Evolutionary conservation across 352 stramenopile species (phyloP).

Genomic region (Phytophthora citrophthora): DNA sequence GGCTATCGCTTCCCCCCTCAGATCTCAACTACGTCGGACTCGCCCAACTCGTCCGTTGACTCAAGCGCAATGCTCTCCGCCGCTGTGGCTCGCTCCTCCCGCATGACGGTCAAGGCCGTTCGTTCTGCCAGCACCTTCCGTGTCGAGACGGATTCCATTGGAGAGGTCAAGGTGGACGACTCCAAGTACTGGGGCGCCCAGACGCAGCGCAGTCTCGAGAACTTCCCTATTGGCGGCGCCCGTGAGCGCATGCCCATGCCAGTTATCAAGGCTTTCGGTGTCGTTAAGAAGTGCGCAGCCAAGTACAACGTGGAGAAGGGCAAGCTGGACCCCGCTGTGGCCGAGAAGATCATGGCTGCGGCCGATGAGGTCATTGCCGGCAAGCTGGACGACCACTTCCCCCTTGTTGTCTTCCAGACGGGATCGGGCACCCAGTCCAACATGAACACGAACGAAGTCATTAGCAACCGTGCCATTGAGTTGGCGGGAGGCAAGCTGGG

Average conservation of each 20-base stretch:
- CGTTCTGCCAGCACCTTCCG: slow-evolving; percentile 55
- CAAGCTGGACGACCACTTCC: slow-evolving; percentile 96
- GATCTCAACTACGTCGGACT: slow-evolving; percentile 16
- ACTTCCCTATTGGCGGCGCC: slow-evolving; percentile 95
- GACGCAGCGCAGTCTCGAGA: slow-evolving; percentile 95
- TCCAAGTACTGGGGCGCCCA: slow-evolving; percentile 93
- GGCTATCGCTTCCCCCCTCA: slow-evolving; percentile 8
- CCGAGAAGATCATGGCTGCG: slow-evolving; percentile 91
- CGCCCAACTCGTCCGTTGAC: neutral
- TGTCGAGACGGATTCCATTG: slow-evolving; percentile 81
- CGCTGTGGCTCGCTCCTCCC: slow-evolving; percentile 30
- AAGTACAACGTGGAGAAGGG: slow-evolving; percentile 92
- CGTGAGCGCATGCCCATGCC: slow-evolving; percentile 93
- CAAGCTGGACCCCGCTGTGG: slow-evolving; percentile 80
- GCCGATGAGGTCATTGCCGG: slow-evolving; percentile 93
- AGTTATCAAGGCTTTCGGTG: slow-evolving; percentile 93
- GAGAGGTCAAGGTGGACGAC: slow-evolving; percentile 79
- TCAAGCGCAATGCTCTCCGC: slow-evolving; percentile 35
- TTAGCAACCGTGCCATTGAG: slow-evolving; percentile 78
- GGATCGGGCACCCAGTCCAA: slow-evolving; percentile 79
- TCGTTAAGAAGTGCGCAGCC: slow-evolving; percentile 96
- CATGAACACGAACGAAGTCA: slow-evolving; percentile 85
- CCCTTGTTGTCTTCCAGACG: slow-evolving; percentile 85
- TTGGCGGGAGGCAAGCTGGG: slow-evolving; percentile 51
- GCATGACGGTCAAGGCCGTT: slow-evolving; percentile 38